Percentiles rank a stretch among this genome's conserved stretches.
These are phyloP conservation scores for Chenopodium formosanum DNA, from an alignment of 148 eudicot genomes.

Conservation along the genomic window DNA sequence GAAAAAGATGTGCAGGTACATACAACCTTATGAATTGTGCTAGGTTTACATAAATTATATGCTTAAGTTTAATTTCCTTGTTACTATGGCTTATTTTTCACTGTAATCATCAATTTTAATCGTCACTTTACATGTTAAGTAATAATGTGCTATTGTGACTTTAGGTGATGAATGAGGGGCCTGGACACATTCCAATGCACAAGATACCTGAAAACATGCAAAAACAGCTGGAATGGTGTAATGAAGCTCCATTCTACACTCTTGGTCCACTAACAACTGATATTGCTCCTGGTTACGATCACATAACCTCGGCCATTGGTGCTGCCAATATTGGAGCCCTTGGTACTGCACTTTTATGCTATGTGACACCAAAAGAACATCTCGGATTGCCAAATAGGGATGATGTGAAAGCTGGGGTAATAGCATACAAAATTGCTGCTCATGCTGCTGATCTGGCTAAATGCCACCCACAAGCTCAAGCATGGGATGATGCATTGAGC, in stretches of 20 bases:
- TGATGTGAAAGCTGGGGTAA: conserved; percentile 93
- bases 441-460: conserved; percentile 98
- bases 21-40: background rate
- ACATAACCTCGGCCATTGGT: conserved; percentile 97
- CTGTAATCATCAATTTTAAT: background rate
- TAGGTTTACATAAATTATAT: background rate
- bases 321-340: conserved; percentile 98
- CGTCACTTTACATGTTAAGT: background rate
- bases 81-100: background rate
- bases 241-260: conserved; percentile 98
- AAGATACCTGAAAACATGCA: conserved; percentile 99
- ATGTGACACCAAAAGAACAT: conserved; percentile 99
- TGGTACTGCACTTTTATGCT: conserved; percentile 93
- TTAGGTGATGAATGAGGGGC: conserved; percentile 99
- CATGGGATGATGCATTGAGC: conserved; percentile 96
- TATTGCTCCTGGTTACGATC: conserved; percentile 97
- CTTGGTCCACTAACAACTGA: conserved; percentile 97
- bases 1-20: conserved; percentile 96
- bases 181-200: conserved; percentile 96
- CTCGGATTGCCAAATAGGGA: conserved; percentile 94
- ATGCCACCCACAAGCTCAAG: conserved; percentile 82
- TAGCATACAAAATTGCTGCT: conserved; percentile 95
- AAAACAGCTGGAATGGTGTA: conserved; percentile 97
- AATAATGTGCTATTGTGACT: conserved; percentile 16
- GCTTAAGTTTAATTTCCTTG: background rate